A percentile compares a stretch with the other conserved stretches of the same genome.
phyloP scores from a whole-genome alignment of 768 basidiomycete species.

The Hortiboletus flavorubellus region DNA sequence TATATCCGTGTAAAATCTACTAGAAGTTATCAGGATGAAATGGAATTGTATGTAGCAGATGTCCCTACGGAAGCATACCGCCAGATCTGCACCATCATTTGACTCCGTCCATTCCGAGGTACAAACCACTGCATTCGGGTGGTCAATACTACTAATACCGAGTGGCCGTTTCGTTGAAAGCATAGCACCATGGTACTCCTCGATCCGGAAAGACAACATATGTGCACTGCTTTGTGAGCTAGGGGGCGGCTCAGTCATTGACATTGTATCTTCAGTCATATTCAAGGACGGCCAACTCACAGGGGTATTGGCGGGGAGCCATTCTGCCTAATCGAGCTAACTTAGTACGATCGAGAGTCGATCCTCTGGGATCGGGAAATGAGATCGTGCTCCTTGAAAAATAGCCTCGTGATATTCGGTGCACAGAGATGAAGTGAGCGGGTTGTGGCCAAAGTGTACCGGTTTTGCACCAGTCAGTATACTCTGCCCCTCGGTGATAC shows the following conservation, averaged over 20 bases:
- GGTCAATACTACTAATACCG: not conserved
- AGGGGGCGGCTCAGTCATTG: not conserved
- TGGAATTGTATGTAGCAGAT: not conserved
- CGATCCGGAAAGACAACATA: not conserved
- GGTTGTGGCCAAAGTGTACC: not conserved
- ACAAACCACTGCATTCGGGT: too few species aligned
- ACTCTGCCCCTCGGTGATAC: not conserved
- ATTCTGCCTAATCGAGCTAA: not conserved
- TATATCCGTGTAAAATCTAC: not conserved
- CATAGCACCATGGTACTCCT: not conserved
- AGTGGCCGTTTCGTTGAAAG: not conserved
- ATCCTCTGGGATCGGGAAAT: not conserved
- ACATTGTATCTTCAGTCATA: not conserved
- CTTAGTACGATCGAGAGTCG: not conserved
- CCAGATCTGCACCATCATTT: not conserved
- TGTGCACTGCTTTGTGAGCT: not conserved
- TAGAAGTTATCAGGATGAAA: not conserved
- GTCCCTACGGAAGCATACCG: not conserved
- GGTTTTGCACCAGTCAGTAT: not conserved
- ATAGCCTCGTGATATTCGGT: not conserved
- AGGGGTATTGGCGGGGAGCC: not conserved
- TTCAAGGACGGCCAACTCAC: not conserved
- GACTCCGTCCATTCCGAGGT: not conserved
- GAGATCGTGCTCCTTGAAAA: not conserved
- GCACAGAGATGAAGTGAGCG: not conserved